Base-by-base conservation (phyloP, 1,284 basidiomycete genomes). In the Moesziomyces sp. region DNA sequence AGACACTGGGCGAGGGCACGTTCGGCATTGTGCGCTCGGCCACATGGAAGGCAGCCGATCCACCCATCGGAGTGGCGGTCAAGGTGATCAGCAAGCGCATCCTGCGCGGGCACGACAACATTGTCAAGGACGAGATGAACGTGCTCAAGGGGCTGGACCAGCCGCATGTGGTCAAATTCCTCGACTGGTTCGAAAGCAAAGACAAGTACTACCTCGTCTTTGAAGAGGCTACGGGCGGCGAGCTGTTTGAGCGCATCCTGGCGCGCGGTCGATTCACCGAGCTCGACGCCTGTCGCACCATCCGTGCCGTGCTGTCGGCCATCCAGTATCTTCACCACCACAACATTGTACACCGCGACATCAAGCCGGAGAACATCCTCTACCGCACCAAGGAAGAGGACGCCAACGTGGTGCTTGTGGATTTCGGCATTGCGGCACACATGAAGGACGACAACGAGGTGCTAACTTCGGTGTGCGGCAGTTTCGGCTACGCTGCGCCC, bases 401-500 rank as follows among this genome's bases (percentile, higher is more conserved):
- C 56, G 94, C 91, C 21, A 81, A 84, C 48, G 79, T 84, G 10
- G 81, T 84, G 10, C 59, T 84, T n/a, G 82, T 83, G 49, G 97
- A 99, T 85, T 98, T 99, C 84, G 97, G 97, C 73, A 97, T 99
- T 38, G 59, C 64, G 45, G 54, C 58, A 55, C 57, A 77, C 48
- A 61, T 79, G 63, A 55, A 67, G 64, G 49, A 67, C 52, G 86
- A 91, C 0, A 90, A 91, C 35, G 92, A 96, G 80, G 89, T 91
- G 64, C 86, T 98, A 2, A 90, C 89, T 24, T 90, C 90, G 0
- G 86, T 96, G 3, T 95, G 94, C 0, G 96, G 96, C 0, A 93
- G 91, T 75, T 91, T 96, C 67, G 95, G 95, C 1, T 98, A 98
- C 80, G 93, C 95, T 21, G 94, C 95, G 2, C 84, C 83, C 26